Base-by-base conservation (phyloP, 169 alveolate species). In the Miamiensis avidus region DNA sequence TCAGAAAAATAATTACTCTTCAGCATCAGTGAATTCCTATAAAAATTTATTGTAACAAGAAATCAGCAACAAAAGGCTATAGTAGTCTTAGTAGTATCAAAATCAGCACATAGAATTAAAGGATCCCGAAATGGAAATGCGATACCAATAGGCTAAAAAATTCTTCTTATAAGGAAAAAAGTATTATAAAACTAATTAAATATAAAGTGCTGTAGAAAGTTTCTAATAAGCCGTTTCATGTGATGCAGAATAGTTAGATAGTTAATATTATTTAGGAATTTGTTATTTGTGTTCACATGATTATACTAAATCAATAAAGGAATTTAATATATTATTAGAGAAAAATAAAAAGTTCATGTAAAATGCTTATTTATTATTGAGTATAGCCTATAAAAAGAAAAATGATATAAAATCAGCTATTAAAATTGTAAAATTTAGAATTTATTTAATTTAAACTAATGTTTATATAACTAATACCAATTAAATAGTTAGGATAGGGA, bases 361-460 rank as follows among this genome's bases (percentile, higher is more conserved):
- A 86, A 86, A 86, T 65, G 90, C 81, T 25, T 86, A 81, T 29
- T 34, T 86, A 25, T 76, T 86, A 27, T 72, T 86, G 34, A 83
- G 87, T 11, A 86, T 86, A 0, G 90, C 90, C n/a, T 86, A 75
- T 65, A 86, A 86, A 75, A 86, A 86, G 75, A 64, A 16, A 65
- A 86, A 86, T 30, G 64, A 69, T 11, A 75, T 76, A n/a, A 75
- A 79, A 28, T 82, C 76, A 26, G 86, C 90, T 64, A 79, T 79
- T 49, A 28, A 79, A 49, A 79, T 79, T 20, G 84, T 79, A 79
- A 79, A 64, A 29, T 65, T 75, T 28, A 25, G 20, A 25, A 75
- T 75, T 75, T 27, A 75, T n/a, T n/a, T n/a, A n/a, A n/a, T n/a
- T n/a, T n/a, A n/a, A n/a, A n/a, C n/a, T n/a, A n/a, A n/a, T n/a